Evolutionary conservation across 2,329 filamentous ascomycete genomes (phyloP).

Genomic region (Grosmannia huntii): DNA sequence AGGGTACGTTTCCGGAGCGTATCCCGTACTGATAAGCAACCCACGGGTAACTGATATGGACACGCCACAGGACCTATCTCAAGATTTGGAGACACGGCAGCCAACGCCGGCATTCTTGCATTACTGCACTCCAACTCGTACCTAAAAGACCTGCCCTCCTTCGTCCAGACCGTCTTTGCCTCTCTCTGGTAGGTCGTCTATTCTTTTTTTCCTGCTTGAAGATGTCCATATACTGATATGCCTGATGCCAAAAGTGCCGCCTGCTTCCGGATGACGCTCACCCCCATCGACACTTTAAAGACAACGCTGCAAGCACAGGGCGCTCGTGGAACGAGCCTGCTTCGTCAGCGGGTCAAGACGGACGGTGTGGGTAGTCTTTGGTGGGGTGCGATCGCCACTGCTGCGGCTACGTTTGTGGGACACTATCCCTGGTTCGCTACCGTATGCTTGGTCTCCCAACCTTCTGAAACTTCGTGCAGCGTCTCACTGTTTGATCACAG

Average conservation of each 20-base stretch:
- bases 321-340: constrained; percentile 25
- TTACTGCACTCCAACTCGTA: constrained; percentile 33
- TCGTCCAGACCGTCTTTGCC: constrained; percentile 32
- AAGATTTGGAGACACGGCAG: constrained; percentile 34
- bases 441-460: constrained; percentile 13
- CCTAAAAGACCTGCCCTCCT: constrained; percentile 27
- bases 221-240: neutral
- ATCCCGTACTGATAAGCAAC: neutral
- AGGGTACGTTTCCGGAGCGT: constrained; percentile 19
- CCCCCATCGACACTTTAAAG: constrained; percentile 36
- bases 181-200: constrained; percentile 25
- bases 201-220: neutral
- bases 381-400: constrained; percentile 36
- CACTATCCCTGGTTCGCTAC: constrained; percentile 39
- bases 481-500: constrained; percentile 12
- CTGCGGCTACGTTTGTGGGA: constrained; percentile 34
- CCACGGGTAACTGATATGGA: neutral
- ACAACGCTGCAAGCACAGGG: constrained; percentile 36
- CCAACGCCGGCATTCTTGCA: constrained; percentile 35
- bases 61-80: constrained; percentile 26
- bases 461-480: neutral
- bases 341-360: constrained; percentile 30
- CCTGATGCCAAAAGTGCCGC: constrained; percentile 22
- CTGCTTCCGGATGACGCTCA: constrained; percentile 32
- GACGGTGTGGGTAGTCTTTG: constrained; percentile 32